phyloP scores from a whole-genome alignment of 2,329 filamentous ascomycete genomes.

The Thermomyces lanuginosus region DNA sequence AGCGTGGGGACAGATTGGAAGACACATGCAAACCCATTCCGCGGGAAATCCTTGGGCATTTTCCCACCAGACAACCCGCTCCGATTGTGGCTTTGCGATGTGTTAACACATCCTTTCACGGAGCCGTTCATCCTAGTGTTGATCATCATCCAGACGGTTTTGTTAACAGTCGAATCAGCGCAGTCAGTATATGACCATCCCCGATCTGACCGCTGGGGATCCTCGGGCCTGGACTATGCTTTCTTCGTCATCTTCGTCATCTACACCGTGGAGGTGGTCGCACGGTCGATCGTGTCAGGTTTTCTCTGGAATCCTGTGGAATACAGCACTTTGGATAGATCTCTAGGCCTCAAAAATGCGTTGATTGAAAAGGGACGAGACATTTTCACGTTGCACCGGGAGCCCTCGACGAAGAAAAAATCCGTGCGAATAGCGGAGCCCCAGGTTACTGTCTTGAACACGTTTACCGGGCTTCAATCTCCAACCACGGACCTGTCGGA shows the following conservation, averaged over 20 bases:
- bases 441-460: slow-evolving; percentile 48
- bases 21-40: slow-evolving; percentile 54
- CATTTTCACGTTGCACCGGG: slow-evolving; percentile 67
- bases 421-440: slow-evolving; percentile 22
- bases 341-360: slow-evolving; percentile 55
- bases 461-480: slow-evolving; percentile 59
- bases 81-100: slow-evolving; percentile 58
- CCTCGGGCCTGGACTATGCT: slow-evolving; percentile 53
- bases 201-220: slow-evolving; percentile 49
- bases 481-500: slow-evolving; percentile 41
- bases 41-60: slow-evolving; percentile 70
- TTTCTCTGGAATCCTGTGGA: slow-evolving; percentile 80
- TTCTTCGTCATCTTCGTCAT: slow-evolving; percentile 71
- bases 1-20: slow-evolving; percentile 28
- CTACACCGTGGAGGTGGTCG: slow-evolving; percentile 72
- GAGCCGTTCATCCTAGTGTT: slow-evolving; percentile 75
- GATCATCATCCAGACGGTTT: slow-evolving; percentile 72
- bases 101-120: slow-evolving; percentile 70
- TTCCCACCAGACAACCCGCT: slow-evolving; percentile 65
- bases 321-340: slow-evolving; percentile 77
- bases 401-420: slow-evolving; percentile 45
- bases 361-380: slow-evolving; percentile 59
- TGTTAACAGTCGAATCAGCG: slow-evolving; percentile 73
- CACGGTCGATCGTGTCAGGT: slow-evolving; percentile 81
- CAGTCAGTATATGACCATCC: slow-evolving; percentile 49